Percentiles rank a stretch among this genome's conserved stretches.
Conservation (phyloP, 2,329 filamentous ascomycete genomes). For the Gnomoniopsis smithogilvyi region DNA sequence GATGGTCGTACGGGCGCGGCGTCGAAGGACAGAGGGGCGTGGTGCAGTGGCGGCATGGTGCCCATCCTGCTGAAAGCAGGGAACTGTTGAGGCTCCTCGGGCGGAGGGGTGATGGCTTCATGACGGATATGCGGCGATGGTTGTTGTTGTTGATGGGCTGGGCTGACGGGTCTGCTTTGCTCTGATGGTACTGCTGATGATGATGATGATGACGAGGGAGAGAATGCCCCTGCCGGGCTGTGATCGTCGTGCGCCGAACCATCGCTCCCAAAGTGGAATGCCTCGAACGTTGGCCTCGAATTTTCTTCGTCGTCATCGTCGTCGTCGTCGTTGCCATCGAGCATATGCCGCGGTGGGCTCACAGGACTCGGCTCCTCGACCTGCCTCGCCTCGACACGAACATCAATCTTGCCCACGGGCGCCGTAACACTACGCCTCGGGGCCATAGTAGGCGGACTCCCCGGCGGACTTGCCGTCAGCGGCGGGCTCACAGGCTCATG, state of each 20-base stretch:
- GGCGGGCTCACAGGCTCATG: constrained; percentile 15
- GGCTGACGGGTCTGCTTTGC: background rate
- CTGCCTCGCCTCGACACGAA: background rate
- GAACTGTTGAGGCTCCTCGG: background rate
- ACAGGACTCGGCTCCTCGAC: constrained; percentile 4
- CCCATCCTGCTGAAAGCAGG: constrained; percentile 12
- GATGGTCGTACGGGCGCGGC: constrained; percentile 2
- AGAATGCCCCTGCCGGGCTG: background rate
- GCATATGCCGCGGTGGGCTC: constrained; percentile 8
- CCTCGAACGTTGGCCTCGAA: constrained; percentile 3
- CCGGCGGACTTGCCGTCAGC: constrained; percentile 12
- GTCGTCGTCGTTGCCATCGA: background rate
- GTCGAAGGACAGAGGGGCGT: background rate
- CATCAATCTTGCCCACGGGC: constrained; percentile 5
- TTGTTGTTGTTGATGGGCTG: background rate
- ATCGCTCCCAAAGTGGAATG: constrained; percentile 11
- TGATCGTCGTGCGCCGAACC: background rate
- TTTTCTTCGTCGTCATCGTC: background rate
- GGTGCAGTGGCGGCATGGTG: constrained; percentile 12
- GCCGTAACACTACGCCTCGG: constrained; percentile 5
- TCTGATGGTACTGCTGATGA: background rate
- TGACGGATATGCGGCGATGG: background rate
- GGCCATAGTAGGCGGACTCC: constrained; percentile 14
- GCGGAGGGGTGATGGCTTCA: background rate
- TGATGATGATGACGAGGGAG: background rate